These are phyloP conservation scores for Hapsidospora chrysogenum DNA, from an alignment of 495 filamentous ascomycete species.

Conservation along the genomic window DNA sequence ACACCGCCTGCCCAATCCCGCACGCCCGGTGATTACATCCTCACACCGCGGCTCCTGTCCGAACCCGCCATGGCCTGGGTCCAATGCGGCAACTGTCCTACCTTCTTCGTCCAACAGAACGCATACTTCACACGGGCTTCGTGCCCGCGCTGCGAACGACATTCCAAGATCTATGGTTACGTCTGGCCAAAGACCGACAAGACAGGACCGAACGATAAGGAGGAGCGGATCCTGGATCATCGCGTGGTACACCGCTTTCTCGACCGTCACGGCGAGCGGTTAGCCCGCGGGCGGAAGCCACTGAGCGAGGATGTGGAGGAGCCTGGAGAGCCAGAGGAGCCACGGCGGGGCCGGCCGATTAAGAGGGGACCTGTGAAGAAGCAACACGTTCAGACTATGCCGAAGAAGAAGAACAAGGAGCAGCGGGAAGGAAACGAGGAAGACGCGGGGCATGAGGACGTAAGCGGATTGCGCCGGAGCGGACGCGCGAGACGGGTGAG, in stretches of 20 bases:
- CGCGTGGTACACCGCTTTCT: slow-evolving; percentile 55
- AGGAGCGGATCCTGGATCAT: slow-evolving; percentile 62
- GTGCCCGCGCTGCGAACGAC: slow-evolving; percentile 85
- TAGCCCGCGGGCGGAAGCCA: slow-evolving; percentile 25
- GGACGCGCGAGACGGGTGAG: slow-evolving; percentile 13
- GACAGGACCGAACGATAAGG: slow-evolving; percentile 52
- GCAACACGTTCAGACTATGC: too few species aligned
- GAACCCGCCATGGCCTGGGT: slow-evolving; percentile 70
- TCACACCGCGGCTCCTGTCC: slow-evolving; percentile 52
- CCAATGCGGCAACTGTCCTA: slow-evolving; percentile 64
- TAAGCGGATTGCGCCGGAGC: slow-evolving; percentile 10
- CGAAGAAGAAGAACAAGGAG: too few species aligned
- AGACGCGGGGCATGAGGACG: background rate
- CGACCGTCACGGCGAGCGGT: slow-evolving; percentile 44
- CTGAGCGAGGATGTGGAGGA: slow-evolving; percentile 7
- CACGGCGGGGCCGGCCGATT: background rate
- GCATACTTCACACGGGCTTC: slow-evolving; percentile 69
- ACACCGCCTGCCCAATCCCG: slow-evolving; percentile 14
- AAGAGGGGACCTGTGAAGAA: slow-evolving; percentile 1
- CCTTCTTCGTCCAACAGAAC: slow-evolving; percentile 70
- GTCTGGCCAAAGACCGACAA: slow-evolving; percentile 89
- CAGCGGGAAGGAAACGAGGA: background rate
- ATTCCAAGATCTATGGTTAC: slow-evolving; percentile 89
- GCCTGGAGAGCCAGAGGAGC: background rate
- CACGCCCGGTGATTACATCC: slow-evolving; percentile 63